Evolutionary conservation across 208 protist species (phyloP).

Genomic region (Acanthamoeba healyi): DNA sequence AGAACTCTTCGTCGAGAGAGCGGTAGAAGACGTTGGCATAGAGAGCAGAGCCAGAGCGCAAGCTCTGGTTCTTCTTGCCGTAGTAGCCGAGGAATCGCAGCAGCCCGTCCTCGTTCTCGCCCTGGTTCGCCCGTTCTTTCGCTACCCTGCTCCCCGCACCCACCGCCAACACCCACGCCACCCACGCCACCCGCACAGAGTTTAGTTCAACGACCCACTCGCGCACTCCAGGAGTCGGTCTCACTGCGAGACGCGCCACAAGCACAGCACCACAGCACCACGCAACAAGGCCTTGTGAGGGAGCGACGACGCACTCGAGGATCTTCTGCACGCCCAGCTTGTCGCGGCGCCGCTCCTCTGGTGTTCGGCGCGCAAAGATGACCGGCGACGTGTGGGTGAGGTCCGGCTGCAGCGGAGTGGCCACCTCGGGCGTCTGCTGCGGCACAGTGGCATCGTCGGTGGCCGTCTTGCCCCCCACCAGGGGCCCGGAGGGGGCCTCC

Average conservation of each 20-base stretch:
- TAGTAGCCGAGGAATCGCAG: constrained; percentile 40
- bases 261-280: neutral
- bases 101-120: constrained; percentile 15
- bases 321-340: constrained; percentile 21
- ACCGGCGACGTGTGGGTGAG: neutral
- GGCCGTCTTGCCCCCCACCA: no score
- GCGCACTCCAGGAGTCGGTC: no score
- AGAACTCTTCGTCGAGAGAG: constrained; percentile 39
- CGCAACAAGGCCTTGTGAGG: no score
- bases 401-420: no score
- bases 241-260: no score
- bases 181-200: no score
- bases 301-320: neutral
- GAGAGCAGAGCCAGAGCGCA: constrained; percentile 17
- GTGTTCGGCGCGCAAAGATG: constrained; percentile 14
- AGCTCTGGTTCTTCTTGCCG: constrained; percentile 33
- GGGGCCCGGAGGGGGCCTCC: no score
- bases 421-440: no score
- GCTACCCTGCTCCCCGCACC: constrained; percentile 34
- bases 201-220: no score
- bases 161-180: no score
- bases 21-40: constrained; percentile 48
- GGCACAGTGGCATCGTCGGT: no score
- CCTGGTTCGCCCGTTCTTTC: neutral
- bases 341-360: constrained; percentile 28